Evolutionary conservation across 768 basidiomycete species (phyloP), one percentile per base, ranked within the genome.

Genomic region (Clavaria fumosa): DNA sequence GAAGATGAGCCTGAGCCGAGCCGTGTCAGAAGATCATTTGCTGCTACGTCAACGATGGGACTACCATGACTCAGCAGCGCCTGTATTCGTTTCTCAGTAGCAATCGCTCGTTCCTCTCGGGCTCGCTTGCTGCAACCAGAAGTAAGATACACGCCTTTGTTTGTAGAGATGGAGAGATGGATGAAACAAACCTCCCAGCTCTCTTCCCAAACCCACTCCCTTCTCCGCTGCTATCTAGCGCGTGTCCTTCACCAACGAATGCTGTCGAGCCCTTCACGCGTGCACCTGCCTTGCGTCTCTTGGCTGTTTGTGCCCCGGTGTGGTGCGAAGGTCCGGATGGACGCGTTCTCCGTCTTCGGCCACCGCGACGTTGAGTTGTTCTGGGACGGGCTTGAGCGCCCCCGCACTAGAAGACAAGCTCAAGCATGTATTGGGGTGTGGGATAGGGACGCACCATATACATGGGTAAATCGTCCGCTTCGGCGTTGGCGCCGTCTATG

Each of bases 71-170:
- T 52, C 52, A 67, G 63, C 32, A 75, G 48, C 6, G 63, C 61
- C 34, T 54, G 55, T 9, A 81, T 36, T 23, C 85, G 66, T 15
- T 59, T 62, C 54, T 88, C 80, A 5, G 69, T 71, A n/a, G 83
- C 84, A 23, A 73, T 45, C 1, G 81, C 83, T 39, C 83, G 67
- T 50, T 83, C 80, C 45, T 83, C 82, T 41, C 83, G 60, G 10
- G 82, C 84, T 22, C 78, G 67, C 52, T 83, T 83, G 52, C 84
- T 89, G 10, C 34, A 32, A 21, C 34, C 23, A 37, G 27, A 10
- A 15, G 9, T 6, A 18, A 17, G 17, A 28, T 4, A 27, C 27
- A 9, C 23, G 4, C 2, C 20, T 3, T 31, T 10, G 17, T 3
- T 14, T 4, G 23, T 10, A 12, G n/a, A n/a, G n/a, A n/a, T n/a